Evolutionary conservation across 2,329 filamentous ascomycete genomes (phyloP).

Genomic region (Sporothrix globosa): DNA sequence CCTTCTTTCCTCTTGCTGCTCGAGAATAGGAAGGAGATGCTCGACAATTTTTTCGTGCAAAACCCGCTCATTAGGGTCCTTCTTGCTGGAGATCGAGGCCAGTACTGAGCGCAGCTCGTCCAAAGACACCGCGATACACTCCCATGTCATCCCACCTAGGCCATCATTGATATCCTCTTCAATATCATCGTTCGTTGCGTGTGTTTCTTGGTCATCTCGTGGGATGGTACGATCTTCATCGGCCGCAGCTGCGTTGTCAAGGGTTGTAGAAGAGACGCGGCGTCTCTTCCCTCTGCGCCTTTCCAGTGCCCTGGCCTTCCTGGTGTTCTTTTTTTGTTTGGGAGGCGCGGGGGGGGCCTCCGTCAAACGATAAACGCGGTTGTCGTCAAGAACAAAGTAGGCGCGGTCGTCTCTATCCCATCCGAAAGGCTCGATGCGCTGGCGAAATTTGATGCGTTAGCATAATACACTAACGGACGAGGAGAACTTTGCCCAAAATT

Average conservation of each 20-base stretch:
- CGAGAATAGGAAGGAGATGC: constrained; percentile 81
- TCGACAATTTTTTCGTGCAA: constrained; percentile 72
- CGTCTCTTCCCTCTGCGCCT: constrained; percentile 75
- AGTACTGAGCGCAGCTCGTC: constrained; percentile 76
- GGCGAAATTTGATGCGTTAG: neutral
- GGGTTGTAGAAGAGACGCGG: constrained; percentile 55
- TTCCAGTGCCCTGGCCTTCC: constrained; percentile 64
- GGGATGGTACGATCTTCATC: constrained; percentile 43
- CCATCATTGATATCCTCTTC: constrained; percentile 56
- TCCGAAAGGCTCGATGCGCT: constrained; percentile 80
- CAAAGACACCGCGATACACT: constrained; percentile 82
- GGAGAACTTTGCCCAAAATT: neutral
- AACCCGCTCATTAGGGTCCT: constrained; percentile 82
- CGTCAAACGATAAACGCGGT: constrained; percentile 86
- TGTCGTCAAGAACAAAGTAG: constrained; percentile 92
- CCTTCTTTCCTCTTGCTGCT: constrained; percentile 74
- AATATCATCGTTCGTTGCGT: constrained; percentile 43
- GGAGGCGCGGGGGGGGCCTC: constrained; percentile 67
- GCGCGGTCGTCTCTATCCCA: constrained; percentile 86
- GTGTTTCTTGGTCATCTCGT: constrained; percentile 35
- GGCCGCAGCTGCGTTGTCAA: constrained; percentile 45
- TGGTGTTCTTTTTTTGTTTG: constrained; percentile 66
- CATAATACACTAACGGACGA: neutral
- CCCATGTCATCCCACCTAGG: constrained; percentile 80
- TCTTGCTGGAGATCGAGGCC: constrained; percentile 70